Base-by-base conservation (phyloP, 257 asterid genomes). In the Thymus mandschuricus region DNA sequence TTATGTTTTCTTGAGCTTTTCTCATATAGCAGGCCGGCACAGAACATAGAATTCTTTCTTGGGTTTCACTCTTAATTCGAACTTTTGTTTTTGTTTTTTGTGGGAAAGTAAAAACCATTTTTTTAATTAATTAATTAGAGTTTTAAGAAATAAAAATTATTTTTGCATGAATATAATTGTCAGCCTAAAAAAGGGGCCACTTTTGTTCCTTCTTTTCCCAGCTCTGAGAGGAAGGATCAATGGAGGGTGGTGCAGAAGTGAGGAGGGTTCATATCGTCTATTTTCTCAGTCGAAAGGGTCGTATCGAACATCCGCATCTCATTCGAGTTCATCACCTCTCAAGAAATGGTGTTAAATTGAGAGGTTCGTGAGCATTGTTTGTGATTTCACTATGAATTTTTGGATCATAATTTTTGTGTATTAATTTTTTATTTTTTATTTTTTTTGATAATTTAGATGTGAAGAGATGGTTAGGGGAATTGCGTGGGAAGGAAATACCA, bases 291-390 rank as follows among this genome's bases (percentile, higher is more conserved):
- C 86, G 96, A 75, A 87, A 84, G 60, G 97, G 97, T 1, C 80
- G 81, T 5, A 76, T 83, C 59, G 97, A 94, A 55, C 96, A 88
- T 28, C 98, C 98, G 41, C 98, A 94, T 75, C 98, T 94, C 77
- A 60, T 94, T 63, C 89, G 95, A 0, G 88, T 91, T 15, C 98
- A 81, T 78, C 97, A 85, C 29, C 85, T 72, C 71, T 91, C 95
- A 2, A 79, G 89, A 78, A 86, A 86, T 58, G 98, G 97, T 10
- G 88, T 94, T 11, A 85, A 80, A 11, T 74, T 94, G 40, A 82
- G 92, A 87, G 97, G 98, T 92, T 70, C 0, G 46, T 75, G 6
- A 1, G 6, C 0, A 21, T 12, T 1, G 3, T 7, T 43, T 13
- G 28, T 52, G n/a, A 10, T 48, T 5, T 61, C 34, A 27, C 1